Conservation (phyloP, 1,284 basidiomycete species). For the Leccinum angustisporum region DNA sequence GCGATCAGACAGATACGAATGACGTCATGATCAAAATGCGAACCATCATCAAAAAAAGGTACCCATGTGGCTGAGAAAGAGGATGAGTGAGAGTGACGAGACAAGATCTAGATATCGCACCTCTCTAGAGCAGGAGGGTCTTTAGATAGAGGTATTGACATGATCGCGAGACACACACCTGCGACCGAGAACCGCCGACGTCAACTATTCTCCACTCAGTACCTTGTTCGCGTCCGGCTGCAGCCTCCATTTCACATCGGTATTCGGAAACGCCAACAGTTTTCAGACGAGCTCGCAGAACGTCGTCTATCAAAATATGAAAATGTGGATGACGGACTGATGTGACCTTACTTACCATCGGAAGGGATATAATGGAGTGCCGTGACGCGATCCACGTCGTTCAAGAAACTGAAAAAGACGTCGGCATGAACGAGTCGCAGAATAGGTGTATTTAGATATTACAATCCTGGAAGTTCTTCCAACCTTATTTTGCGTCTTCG, state of each 20-base stretch:
- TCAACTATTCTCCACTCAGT: slow-evolving; percentile 80
- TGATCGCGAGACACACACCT: slow-evolving; percentile 44
- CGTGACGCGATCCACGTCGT: slow-evolving; percentile 69
- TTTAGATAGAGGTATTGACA: slow-evolving; percentile 13
- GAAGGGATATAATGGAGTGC: slow-evolving; percentile 61
- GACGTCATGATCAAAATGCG: slow-evolving; percentile 7
- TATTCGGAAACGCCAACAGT: slow-evolving; percentile 78
- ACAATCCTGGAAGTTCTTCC: slow-evolving; percentile 76
- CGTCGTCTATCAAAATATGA: slow-evolving; percentile 53
- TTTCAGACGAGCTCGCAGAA: slow-evolving; percentile 70
- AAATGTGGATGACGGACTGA: slow-evolving; percentile 1
- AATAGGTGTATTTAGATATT: slow-evolving; percentile 26
- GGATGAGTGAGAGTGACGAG: slow-evolving; percentile 7
- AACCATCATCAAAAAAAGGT: slow-evolving; percentile 76
- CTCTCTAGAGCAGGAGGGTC: slow-evolving; percentile 19
- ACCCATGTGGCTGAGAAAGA: slow-evolving; percentile 56
- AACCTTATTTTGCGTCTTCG: slow-evolving; percentile 60
- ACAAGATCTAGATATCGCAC: slow-evolving; percentile 15
- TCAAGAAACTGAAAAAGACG: slow-evolving; percentile 53
- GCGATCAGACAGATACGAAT: slow-evolving; percentile 1
- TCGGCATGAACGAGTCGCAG: not conserved
- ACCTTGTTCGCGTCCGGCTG: slow-evolving; percentile 63
- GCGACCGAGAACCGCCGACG: slow-evolving; percentile 74
- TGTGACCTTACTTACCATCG: slow-evolving; percentile 48
- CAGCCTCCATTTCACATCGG: slow-evolving; percentile 74